These are phyloP conservation scores for Trichomonas vaginalis DNA, from an alignment of 208 protist genomes.

Conservation along the genomic window DNA sequence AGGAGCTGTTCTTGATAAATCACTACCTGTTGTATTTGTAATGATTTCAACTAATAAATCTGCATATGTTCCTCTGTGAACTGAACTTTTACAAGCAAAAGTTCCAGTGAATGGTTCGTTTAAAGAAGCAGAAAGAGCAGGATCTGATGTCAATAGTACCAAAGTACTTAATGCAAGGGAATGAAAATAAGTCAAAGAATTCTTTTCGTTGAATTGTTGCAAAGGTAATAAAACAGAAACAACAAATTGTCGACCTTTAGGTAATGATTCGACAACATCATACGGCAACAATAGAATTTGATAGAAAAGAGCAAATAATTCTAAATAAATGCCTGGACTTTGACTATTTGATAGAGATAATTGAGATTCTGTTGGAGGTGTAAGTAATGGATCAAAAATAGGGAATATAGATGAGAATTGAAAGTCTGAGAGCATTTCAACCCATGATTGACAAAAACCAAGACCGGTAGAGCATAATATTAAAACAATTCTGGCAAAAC, in stretches of 20 bases:
- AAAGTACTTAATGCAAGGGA: neutral
- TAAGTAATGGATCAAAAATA: neutral
- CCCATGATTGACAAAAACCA: neutral
- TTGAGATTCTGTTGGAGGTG: neutral
- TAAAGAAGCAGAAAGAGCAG: neutral
- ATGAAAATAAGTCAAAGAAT: neutral
- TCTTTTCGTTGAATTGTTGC: neutral
- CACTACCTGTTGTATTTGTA: neutral
- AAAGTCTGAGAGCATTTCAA: neutral
- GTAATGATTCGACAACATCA: neutral
- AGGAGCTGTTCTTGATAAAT: neutral
- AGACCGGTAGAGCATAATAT: neutral
- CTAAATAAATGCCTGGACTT: neutral
- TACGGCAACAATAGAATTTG: neutral
- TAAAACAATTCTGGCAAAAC: neutral
- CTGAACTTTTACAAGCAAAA: neutral
- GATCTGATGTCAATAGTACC: neutral
- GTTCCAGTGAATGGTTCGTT: neutral
- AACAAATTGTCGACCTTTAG: neutral
- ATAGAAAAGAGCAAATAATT: neutral
- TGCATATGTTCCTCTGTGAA: neutral
- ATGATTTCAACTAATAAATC: neutral
- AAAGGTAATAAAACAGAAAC: neutral
- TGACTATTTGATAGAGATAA: neutral
- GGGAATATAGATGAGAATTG: neutral